Evolutionary conservation across 345 rosid species (phyloP), one percentile per base, ranked within the genome.

Genomic region (Arabidopsis thaliana): DNA sequence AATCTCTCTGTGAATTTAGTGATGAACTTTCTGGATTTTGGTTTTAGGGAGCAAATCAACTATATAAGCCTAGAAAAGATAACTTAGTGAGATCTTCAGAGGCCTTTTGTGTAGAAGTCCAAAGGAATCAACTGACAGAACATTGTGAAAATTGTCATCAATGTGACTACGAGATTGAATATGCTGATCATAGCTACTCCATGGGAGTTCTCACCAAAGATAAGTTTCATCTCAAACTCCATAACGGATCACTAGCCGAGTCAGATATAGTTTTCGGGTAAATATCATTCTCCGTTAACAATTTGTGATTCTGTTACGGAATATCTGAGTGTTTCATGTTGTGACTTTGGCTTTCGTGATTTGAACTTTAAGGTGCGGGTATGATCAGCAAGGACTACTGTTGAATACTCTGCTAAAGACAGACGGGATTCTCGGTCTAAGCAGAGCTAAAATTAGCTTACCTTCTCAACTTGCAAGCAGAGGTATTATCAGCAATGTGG

Each of bases 131-230:
- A 38, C 72, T 75, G 67, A 60, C 78, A 42, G 74, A 69, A 71
- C 76, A 80, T 74, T 44, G 49, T 66, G 88, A 84, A 63, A 67
- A 79, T 50, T 85, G 87, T 78, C 83, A 83, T 67, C 98, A 93
- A 75, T 94, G 97, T 76, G 98, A 94, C 78, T 94, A 94, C 52
- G 96, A 91, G 88, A 89, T 94, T 46, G 93, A 88, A 37, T 94
- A 94, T 75, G 98, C 97, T 24, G 98, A 94, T 87, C 88, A 59
- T 72, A 94, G 98, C 83, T 88, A 94, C 55, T 91, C 98, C 25
- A 57, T 91, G 78, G 97, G 98, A 24, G 94, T 91, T 77, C 96
- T 94, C 75, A 90, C 93, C 48, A 83, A 78, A 83, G 98, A 94
- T 71, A 84, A 84, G 76, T 86, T 89, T 85, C 89, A 85, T 76